Percentiles rank a stretch among this genome's conserved stretches.
Conservation (phyloP, 768 basidiomycete species). For the Udeniomyces megalosporus region DNA sequence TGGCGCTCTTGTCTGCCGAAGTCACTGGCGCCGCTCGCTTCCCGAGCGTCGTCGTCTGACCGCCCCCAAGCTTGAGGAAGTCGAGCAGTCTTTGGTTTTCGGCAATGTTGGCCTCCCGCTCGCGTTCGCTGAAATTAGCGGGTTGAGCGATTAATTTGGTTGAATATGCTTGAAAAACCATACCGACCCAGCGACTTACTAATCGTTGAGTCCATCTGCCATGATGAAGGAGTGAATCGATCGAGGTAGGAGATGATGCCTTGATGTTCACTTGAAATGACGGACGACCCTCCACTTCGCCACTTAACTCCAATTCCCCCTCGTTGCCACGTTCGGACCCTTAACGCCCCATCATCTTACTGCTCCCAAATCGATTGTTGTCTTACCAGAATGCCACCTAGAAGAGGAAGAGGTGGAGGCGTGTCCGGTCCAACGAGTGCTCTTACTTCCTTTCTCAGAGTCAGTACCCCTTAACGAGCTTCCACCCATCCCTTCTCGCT, state of each 20-base stretch:
- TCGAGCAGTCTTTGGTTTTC: constrained; percentile 1
- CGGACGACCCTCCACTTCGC: too few relatives aligned
- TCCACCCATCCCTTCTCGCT: background rate
- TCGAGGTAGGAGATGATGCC: too few relatives aligned
- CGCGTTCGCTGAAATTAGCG: background rate
- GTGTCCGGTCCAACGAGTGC: constrained; percentile 29
- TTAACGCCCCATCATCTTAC: background rate
- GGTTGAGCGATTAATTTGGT: too few relatives aligned
- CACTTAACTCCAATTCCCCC: too few relatives aligned
- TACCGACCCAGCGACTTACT: too few relatives aligned
- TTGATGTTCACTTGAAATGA: too few relatives aligned
- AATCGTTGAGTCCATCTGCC: constrained; percentile 9
- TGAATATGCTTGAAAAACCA: too few relatives aligned
- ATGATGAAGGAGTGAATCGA: background rate
- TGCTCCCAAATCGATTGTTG: background rate
- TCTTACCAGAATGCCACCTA: background rate
- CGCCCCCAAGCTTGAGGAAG: background rate
- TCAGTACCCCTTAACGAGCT: constrained; percentile 13
- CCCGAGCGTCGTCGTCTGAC: background rate
- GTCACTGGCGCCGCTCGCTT: background rate
- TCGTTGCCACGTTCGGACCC: background rate
- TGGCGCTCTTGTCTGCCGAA: background rate
- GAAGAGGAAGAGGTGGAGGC: constrained; percentile 17
- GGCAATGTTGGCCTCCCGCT: constrained; percentile 2
- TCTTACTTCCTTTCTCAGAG: constrained; percentile 28